Conservation (phyloP, 2,329 filamentous ascomycete species). For the Neonectria hederae region DNA sequence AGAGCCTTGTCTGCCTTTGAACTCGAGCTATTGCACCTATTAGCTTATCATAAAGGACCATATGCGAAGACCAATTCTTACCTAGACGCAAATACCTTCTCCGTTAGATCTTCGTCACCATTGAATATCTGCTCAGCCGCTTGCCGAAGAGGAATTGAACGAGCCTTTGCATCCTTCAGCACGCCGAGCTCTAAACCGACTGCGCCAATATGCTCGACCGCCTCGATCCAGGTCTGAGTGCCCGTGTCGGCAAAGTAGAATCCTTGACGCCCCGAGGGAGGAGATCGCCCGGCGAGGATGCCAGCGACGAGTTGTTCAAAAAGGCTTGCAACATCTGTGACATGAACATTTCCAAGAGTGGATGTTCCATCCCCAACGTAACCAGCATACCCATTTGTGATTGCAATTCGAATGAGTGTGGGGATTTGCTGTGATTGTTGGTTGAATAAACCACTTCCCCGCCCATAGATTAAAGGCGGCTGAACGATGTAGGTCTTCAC, state of each 20-base stretch:
- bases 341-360: neutral
- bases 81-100: neutral
- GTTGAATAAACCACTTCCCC: neutral
- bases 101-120: neutral
- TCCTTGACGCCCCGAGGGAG: neutral
- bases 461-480: neutral
- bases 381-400: neutral
- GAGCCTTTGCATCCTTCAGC: neutral
- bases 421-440: neutral
- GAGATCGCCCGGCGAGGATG: neutral
- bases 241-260: neutral
- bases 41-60: neutral
- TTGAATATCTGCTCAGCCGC: neutral
- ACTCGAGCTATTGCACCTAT: neutral
- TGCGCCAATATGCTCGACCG: neutral
- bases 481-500: slow-evolving; percentile 16
- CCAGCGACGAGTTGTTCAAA: neutral
- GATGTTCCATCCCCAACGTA: neutral
- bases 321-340: neutral
- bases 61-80: neutral
- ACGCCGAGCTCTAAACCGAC: neutral
- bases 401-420: slow-evolving; percentile 8
- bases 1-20: neutral
- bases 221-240: neutral
- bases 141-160: neutral